Evolutionary conservation across 2,329 filamentous ascomycete genomes (phyloP), one percentile per base, ranked within the genome.

Genomic region (Cladophialophora psammophila): DNA sequence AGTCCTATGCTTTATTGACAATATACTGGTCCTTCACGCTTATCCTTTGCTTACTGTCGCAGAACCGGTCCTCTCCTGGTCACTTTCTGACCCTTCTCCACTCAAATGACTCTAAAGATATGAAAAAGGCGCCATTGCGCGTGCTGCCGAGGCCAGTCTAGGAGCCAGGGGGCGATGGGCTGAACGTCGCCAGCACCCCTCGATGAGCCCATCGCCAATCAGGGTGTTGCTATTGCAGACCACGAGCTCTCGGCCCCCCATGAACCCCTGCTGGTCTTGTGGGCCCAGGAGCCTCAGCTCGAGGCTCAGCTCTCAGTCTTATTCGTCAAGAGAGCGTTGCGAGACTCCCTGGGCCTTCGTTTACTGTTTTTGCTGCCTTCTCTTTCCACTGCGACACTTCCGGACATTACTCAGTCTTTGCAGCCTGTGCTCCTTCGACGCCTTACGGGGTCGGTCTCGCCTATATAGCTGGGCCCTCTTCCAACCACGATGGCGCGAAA

Each of bases 221-320:
- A 65, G 34, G 54, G n/a, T 31, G 18, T 20, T 34, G 40, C 40
- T 38, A 38, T 67, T 60, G 54, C 61, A 60, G 65, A 65, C 58
- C 61, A 60, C 36, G 52, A 42, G 45, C 32, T 65, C 45, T 55
- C 35, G 53, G 64, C 57, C 64, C 67, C 67, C 57, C 58, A 53
- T 52, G 55, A 20, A 50, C 58, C 64, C 67, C 58, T 61, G 61
- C 59, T 52, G 15, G 26, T 42, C 26, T 48, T 34, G 57, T 59
- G 35, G 53, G 57, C 45, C 48, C 20, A 60, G 65, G 63, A 68
- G 58, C 69, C 64, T 71, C 69, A 69, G 69, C 69, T 66, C 53
- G 31, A 18, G 40, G 56, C 65, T 69, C 68, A 69, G 65, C 67
- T 60, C 59, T 64, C 59, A 53, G 59, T 50, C 54, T 34, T 50